Conservation (phyloP, 164 flowering plant genomes). For the Magnolia kwangsiensis region DNA sequence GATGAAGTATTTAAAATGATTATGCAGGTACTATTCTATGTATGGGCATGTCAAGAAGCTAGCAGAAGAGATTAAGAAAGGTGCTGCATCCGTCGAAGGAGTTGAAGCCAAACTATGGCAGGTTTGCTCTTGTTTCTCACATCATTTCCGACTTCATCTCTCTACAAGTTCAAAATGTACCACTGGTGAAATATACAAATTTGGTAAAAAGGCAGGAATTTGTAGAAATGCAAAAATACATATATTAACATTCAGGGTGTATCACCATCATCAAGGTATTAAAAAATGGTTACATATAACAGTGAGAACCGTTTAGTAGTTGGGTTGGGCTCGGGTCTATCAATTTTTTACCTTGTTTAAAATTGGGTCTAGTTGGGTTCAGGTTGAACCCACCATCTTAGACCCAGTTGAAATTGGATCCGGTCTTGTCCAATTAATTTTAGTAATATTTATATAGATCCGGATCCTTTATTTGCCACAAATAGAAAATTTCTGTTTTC, state of each 20-base stretch:
- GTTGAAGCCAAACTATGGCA: conserved; percentile 80
- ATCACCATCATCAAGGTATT: too few relatives aligned
- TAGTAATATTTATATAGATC: too few relatives aligned
- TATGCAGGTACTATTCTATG: conserved; percentile 73
- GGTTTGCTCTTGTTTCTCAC: conserved; percentile 28
- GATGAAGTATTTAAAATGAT: background rate
- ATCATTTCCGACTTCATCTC: background rate
- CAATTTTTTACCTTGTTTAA: too few relatives aligned
- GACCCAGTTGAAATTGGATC: too few relatives aligned
- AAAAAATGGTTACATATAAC: too few relatives aligned
- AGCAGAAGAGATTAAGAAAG: conserved; percentile 75
- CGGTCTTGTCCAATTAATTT: too few relatives aligned
- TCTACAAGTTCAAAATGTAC: background rate
- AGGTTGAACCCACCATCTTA: too few relatives aligned
- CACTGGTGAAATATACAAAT: background rate
- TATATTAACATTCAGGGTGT: background rate
- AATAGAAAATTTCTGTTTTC: too few relatives aligned
- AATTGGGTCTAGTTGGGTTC: too few relatives aligned
- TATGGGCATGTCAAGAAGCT: conserved; percentile 86
- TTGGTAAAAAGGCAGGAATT: background rate
- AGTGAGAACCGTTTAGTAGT: too few relatives aligned
- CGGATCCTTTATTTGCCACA: too few relatives aligned
- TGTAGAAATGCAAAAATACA: background rate
- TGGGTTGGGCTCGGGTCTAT: too few relatives aligned
- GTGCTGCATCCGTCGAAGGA: conserved; percentile 81